Evolutionary conservation across 2,329 filamentous ascomycete genomes (phyloP), one percentile per base, ranked within the genome.

Genomic region (Fusarium bactridioides): DNA sequence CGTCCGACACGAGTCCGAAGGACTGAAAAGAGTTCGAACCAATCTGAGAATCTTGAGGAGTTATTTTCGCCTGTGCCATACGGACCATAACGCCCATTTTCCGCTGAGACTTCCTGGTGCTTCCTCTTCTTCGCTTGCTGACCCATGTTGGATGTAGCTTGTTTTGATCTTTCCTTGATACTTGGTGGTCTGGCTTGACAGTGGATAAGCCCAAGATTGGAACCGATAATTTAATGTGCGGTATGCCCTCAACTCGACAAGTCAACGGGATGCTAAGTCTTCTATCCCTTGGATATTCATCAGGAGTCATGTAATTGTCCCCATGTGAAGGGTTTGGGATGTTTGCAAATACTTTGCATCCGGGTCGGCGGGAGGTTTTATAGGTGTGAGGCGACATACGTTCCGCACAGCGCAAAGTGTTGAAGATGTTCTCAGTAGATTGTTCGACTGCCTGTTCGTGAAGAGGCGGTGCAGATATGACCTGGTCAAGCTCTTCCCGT

Each of bases 211-310:
- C 37, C n/a, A 54, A 67, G 10, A 55, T 69, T 50, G 70, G 31
- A 40, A 67, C 25, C 25, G 43, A 53, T 25, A 74, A 60, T 50
- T 59, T 73, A 59, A 72, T 53, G 45, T 65, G 70, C 7, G 67
- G 70, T 27, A 50, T 37, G 31, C 48, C 51, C 23, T 47, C 35
- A 31, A 33, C n/a, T 47, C 56, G 40, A 19, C n/a, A 37, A 33
- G 43, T 61, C n/a, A 73, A 51, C 40, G 25, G 16, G 55, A 73
- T 68, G 60, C 59, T 62, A n/a, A 54, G 58, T 60, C 63, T 71
- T 44, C 66, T 55, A 25, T 53, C 21, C 19, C 19, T n/a, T 43
- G n/a, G 27, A 16, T 15, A 19, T 38, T 31, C 37, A 35, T 44
- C 35, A 16, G 44, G 33, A 38, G 27, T 7, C 15, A 27, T 58